These are phyloP conservation scores for Lasiodiplodia sp. DNA, from an alignment of 2,329 filamentous ascomycete species.

Conservation along the genomic window DNA sequence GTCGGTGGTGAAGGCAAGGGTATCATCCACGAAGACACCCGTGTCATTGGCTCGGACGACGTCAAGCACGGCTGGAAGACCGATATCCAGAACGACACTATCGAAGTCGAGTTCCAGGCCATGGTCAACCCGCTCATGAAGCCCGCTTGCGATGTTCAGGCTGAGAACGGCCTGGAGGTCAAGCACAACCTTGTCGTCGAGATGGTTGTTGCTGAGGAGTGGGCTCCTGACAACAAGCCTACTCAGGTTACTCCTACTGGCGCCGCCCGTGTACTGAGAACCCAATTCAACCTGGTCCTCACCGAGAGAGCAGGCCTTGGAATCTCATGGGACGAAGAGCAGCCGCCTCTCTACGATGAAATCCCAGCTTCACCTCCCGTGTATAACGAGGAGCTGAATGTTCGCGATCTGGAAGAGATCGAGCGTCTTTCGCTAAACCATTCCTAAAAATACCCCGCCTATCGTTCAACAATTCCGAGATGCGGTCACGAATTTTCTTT, in stretches of 20 bases:
- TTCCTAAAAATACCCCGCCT: constrained; percentile 7
- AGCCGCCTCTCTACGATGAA: constrained; percentile 91
- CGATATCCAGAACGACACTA: constrained; percentile 68
- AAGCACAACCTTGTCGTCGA: constrained; percentile 88
- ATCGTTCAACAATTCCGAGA: constrained; percentile 23
- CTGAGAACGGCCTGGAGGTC: constrained; percentile 76
- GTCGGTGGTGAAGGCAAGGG: constrained; percentile 73
- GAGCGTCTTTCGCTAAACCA: constrained; percentile 30
- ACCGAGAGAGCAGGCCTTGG: constrained; percentile 87
- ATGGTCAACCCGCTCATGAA: constrained; percentile 66
- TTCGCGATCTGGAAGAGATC: constrained; percentile 31
- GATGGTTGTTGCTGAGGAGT: constrained; percentile 93
- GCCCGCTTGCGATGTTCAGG: constrained; percentile 79
- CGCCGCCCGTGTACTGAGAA: constrained; percentile 86
- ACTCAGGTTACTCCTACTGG: constrained; percentile 85
- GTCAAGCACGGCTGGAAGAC: constrained; percentile 92
- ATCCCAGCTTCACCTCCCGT: constrained; percentile 84
- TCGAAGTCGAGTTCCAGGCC: constrained; percentile 81
- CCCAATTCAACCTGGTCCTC: constrained; percentile 84
- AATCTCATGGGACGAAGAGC: constrained; percentile 96
- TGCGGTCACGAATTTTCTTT: constrained; percentile 19
- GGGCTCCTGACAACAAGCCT: constrained; percentile 71
- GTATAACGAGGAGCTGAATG: constrained; percentile 43
- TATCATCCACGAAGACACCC: constrained; percentile 74
- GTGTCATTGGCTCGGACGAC: constrained; percentile 80